These are phyloP conservation scores for Epicoccum nigrum DNA, from an alignment of 2,329 filamentous ascomycete species.

Conservation along the genomic window DNA sequence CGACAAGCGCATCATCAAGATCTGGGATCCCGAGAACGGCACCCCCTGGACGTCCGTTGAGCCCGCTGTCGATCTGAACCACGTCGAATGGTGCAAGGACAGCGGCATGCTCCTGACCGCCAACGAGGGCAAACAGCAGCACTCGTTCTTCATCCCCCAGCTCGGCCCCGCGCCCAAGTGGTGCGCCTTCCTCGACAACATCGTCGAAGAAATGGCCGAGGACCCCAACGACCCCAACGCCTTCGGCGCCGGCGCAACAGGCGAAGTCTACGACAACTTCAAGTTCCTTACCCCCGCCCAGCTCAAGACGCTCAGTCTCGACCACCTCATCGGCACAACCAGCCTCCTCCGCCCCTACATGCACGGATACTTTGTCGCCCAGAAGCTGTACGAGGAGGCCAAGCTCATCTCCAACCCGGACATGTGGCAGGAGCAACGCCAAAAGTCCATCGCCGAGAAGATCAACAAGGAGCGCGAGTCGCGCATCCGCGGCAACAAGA, in stretches of 20 bases:
- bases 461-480: constrained; percentile 97
- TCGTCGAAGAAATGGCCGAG: constrained; percentile 99
- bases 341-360: constrained; percentile 93
- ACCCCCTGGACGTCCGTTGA: constrained; percentile 95
- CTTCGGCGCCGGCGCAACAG: constrained; percentile 61
- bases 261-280: constrained; percentile 96
- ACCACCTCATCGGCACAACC: constrained; percentile 88
- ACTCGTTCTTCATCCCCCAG: constrained; percentile 93
- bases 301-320: constrained; percentile 81
- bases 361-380: constrained; percentile 98
- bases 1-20: constrained; percentile 95
- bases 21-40: constrained; percentile 86
- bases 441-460: constrained; percentile 90
- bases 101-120: constrained; percentile 95
- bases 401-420: constrained; percentile 92
- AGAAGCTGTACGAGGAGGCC: constrained; percentile 94
- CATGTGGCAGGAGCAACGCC: constrained; percentile 88
- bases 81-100: constrained; percentile 89
- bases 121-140: constrained; percentile 94
- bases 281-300: constrained; percentile 94
- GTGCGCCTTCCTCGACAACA: constrained; percentile 95
- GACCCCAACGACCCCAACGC: constrained; percentile 68
- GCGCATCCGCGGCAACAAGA: constrained; percentile 91
- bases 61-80: constrained; percentile 91
- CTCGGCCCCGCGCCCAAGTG: constrained; percentile 91